Evolutionary conservation across 2,329 filamentous ascomycete genomes (phyloP), one percentile per base, ranked within the genome.

Genomic region (Talaromyces sp.): DNA sequence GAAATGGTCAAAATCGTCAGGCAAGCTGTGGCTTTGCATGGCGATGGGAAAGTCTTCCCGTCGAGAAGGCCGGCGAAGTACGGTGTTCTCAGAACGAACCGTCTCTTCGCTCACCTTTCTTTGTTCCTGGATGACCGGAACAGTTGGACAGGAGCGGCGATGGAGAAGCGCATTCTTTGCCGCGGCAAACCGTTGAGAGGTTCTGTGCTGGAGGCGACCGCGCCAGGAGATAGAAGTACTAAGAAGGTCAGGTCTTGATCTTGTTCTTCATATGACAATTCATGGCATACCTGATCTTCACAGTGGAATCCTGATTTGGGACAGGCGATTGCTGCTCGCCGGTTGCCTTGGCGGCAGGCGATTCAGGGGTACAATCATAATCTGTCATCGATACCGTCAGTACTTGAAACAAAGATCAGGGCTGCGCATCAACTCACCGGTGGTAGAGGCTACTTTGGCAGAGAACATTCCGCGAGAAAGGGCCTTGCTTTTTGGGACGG

Each of bases 41-140:
- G 53, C 63, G 17, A 71, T 69, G 10, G 67, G 67, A 54, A 62
- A 64, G 8, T 63, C 66, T 4, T 64, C 60, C 7, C 65, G 67
- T 54, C 68, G 72, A n/a, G 72, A 72, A 4, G 73, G 69, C 51
- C 69, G 66, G 51, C 64, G 73, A 58, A 63, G 65, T n/a, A 77
- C 69, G 35, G 73, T 77, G 14, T 56, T 64, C 21, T 68, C 67
- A 13, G 75, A 76, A 19, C 66, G 56, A 0, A 67, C 62, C 1
- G 68, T 73, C 52, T 71, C 68, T 50, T 69, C 68, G 61, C 75
- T 76, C 38, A 69, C 66, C 49, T 71, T 71, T 13, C 74, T 70
- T 10, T 61, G 41, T 26, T 26, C 55, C 14, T 62, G 59, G 13
- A 46, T 56, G 29, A 51, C 26, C 9, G 17, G 51, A 35, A 19